Base-by-base conservation (phyloP, 257 asterid genomes). In the Solanum rostratum region DNA sequence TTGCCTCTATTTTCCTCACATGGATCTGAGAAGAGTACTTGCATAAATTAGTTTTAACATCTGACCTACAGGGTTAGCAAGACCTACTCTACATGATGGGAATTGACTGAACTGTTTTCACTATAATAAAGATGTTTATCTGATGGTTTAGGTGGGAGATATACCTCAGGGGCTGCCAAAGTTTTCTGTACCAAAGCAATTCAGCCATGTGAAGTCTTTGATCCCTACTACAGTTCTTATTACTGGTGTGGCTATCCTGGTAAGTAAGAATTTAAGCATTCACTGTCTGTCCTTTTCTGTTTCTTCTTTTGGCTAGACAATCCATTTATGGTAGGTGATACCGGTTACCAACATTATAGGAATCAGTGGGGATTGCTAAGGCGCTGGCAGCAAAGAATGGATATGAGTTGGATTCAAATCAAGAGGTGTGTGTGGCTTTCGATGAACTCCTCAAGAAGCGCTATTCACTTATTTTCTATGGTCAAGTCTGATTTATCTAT, bases 231-330 rank as follows among this genome's bases (percentile, higher is more conserved):
- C 99, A 66, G 49, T 94, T 71, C 99, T 97, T 89, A 97, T 97
- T 88, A 97, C 99, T 84, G 99, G 99, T 3, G 99, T 97, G 87
- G 99, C 99, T 82, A 97, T 97, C 87, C 92, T 97, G 96, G 99
- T 97, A 90, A 89, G 92, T 84, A 85, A 83, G 84, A 73, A 79
- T 69, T 52, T 84, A 18, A 62, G 66, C 87, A 74, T 79, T 57
- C 52, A 45, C 63, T 79, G 86, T 79, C 33, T 49, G 63, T 46
- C 82, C 73, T 30, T 52, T 81, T 62, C 39, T 10, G 65, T 69
- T 69, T 69, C 27, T 16, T 65, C 87, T 85, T n/a, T 83, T 65
- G 13, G 60, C 20, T 37, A 46, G 46, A 78, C 84, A 46, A 70
- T 71, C 85, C 65, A 27, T 83, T 82, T 86, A 81, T 82, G 87